Evolutionary conservation across 768 basidiomycete species (phyloP), one percentile per base, ranked within the genome.

Genomic region (Agaricus subrufescens): DNA sequence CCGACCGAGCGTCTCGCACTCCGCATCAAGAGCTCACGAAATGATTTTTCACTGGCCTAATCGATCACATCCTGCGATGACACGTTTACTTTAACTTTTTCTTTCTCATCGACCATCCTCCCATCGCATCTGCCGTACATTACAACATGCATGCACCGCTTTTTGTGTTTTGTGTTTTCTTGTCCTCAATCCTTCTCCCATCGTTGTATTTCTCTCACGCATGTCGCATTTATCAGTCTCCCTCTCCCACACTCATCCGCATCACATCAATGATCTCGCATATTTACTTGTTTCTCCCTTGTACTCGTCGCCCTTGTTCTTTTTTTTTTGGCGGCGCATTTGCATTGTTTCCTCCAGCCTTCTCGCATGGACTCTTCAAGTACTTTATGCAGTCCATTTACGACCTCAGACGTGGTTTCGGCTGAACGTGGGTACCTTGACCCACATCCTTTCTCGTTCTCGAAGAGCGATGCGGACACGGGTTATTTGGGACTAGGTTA

Each of bases 101-200:
- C 43, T 49, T 50, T 56, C 54, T 56, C 54, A 56, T 49, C 54
- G 42, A 49, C 54, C 40, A 34, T 34, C 29, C 42, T 29, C 29
- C 42, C 27, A 25, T 31, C 40, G 45, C 51, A 53, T 43, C 37
- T 45, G 31, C 52, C 31, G 34, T 34, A 34, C 34, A 11, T 34
- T 34, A 34, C 52, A 53, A 40, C 38, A 30, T 53, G 44, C 46
- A 53, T 45, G 45, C 26, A 4, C 19, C 11, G 31, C n/a, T 47
- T 47, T 47, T 7, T 47, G 30, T 19, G 31, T 34, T 11, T 34
- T 34, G 34, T 34, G 8, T 34, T 34, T 34, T 34, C 34, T 34
- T 34, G 19, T 19, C 19, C 19, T 19, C 19, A 19, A 1, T 19
- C 11, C 34, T 11, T 34, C 45, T 4, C 11, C n/a, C 53, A 27